A percentile compares a stretch with the other conserved stretches of the same genome.
These are phyloP conservation scores for Corymbia calophylla DNA, from an alignment of 441 rosid species.

Conservation along the genomic window DNA sequence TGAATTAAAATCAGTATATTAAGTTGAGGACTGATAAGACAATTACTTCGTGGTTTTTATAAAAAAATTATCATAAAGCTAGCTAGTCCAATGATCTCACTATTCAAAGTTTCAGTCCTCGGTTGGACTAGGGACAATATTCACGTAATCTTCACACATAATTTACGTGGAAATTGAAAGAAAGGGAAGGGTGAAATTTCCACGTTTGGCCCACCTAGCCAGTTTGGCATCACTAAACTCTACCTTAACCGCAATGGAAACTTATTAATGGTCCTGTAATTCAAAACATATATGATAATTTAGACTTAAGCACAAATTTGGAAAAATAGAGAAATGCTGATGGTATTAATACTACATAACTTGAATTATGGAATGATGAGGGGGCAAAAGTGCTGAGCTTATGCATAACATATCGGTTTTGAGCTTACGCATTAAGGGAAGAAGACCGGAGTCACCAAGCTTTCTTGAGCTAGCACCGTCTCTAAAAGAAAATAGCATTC, in stretches of 20 bases:
- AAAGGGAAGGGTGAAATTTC: background rate
- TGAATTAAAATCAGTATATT: fast-evolving
- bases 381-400: background rate
- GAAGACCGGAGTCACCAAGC: no score
- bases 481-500: no score
- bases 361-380: background rate
- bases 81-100: background rate
- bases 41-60: no score
- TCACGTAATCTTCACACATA: background rate
- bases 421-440: no score
- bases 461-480: no score
- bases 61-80: background rate
- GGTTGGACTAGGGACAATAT: background rate
- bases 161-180: background rate
- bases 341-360: background rate
- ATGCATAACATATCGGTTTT: background rate
- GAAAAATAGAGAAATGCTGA: background rate
- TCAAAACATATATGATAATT: background rate
- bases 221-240: background rate
- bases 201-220: background rate
- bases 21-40: background rate
- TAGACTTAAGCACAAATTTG: background rate
- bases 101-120: background rate
- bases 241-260: background rate
- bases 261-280: background rate